Evolutionary conservation across 108 stramenopile genomes (phyloP), one percentile per base, ranked within the genome.

Genomic region (Nannochloropsis gaditana): DNA sequence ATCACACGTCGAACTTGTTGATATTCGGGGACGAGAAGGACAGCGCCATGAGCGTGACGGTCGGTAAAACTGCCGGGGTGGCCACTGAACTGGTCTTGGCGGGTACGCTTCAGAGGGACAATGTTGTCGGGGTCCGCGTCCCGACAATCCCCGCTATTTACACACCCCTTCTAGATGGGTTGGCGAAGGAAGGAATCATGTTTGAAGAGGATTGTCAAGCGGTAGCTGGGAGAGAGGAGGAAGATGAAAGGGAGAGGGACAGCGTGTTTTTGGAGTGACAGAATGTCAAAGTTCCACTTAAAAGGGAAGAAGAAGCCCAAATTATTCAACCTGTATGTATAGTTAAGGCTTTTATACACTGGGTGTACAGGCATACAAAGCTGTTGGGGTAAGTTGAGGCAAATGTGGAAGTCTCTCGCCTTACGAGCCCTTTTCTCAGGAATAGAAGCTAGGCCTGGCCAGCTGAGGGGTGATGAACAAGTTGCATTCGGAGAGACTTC

Each of bases 31-130:
- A 83, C 19, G 85, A 90, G 19, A 87, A 15, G 0, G 87, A 86
- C 45, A 88, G 85, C 15, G 90, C 87, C 44, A 90, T 90, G 90
- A 79, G 87, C 8, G 44, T 79, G 21, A 90, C 90, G 15, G 90
- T 90, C 9, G 90, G 90, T 9, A 15, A 85, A 31, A 84, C 87
- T 10, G 85, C 87, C 10, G 90, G 87, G 21, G 84, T 87, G n/a
- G 90, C 80, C 8, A 81, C 85, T 3, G 87, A 90, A 50, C 86
- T 90, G 80, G 45, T 90, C 44, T 83, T 90, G 59, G 19, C 4
- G n/a, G 59, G 59, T 8, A n/a, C 15, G 82, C 82, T 73, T 15
- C 41, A 82, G 43, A 85, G 81, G 85, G 11, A 82, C 3, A 59
- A 59, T 44, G 5, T 45, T 59, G 11, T 59, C 2, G 31, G 43